phyloP scores from a whole-genome alignment of 31 red algal species.

The Asparagopsis taxiformis region DNA sequence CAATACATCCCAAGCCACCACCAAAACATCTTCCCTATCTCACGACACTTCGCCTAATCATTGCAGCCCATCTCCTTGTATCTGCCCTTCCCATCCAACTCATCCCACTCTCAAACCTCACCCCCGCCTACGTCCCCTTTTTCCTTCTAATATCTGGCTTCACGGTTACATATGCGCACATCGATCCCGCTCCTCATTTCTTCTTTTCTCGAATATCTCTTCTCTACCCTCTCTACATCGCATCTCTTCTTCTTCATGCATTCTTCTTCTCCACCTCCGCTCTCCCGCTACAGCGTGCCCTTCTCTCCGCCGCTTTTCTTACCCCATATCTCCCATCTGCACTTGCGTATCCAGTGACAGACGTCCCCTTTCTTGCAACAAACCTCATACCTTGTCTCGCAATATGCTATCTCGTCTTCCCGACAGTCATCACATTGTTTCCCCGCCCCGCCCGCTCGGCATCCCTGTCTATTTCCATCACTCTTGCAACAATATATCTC shows the following conservation, averaged over 20 bases:
- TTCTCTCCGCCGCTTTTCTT: constrained; percentile 6
- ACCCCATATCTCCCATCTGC: constrained; percentile 10
- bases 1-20: not conserved
- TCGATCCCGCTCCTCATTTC: not conserved
- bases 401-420: constrained; percentile 17
- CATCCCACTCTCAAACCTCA: not conserved
- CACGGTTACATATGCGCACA: not conserved
- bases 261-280: constrained; percentile 17
- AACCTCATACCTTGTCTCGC: constrained; percentile 19
- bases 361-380: constrained; percentile 11
- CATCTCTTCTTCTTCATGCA: constrained; percentile 11
- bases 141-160: constrained; percentile 19
- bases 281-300: constrained; percentile 3
- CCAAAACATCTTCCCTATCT: not conserved
- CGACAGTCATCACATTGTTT: constrained; percentile 10
- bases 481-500: not conserved
- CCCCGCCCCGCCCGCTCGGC: constrained; percentile 1
- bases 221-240: constrained; percentile 5
- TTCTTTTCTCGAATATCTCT: not conserved
- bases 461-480: not conserved
- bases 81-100: not conserved
- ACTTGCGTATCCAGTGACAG: constrained; percentile 22
- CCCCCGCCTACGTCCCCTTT: constrained; percentile 3
- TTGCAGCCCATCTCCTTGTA: constrained; percentile 8
- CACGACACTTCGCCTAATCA: constrained; percentile 3